Percentiles rank a stretch among this genome's conserved stretches.
Conservation (phyloP, 345 rosid species). For the Trapa incisa region DNA sequence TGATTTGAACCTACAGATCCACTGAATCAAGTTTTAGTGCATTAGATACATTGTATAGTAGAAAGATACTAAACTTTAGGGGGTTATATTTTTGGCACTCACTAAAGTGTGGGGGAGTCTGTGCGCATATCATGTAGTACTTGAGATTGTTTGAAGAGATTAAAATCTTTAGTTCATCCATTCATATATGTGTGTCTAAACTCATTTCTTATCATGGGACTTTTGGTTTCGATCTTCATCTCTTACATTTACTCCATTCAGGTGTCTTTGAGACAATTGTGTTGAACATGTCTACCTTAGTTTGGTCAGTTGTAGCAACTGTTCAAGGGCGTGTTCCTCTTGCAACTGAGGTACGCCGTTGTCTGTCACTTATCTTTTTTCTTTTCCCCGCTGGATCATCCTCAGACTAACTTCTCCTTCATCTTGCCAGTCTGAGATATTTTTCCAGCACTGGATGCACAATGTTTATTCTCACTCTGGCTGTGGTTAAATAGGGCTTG, state of each 20-base stretch:
- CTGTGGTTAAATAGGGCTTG: constrained; percentile 46
- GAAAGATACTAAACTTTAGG: not conserved
- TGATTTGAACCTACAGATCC: not conserved
- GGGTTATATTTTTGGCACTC: too few species aligned
- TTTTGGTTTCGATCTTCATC: not conserved
- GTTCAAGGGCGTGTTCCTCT: constrained; percentile 87
- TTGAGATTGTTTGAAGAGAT: not conserved
- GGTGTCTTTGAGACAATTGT: constrained; percentile 88
- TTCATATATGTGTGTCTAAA: not conserved
- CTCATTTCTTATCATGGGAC: not conserved
- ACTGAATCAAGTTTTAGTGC: not conserved
- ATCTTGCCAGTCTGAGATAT: too few species aligned
- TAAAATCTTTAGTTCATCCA: not conserved
- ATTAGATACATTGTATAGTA: not conserved
- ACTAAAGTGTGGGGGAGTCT: too few species aligned
- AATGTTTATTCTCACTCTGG: not conserved
- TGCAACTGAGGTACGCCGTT: constrained; percentile 66
- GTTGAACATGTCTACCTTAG: constrained; percentile 91
- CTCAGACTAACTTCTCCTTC: not conserved
- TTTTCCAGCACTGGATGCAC: not conserved
- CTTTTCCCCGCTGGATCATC: not conserved
- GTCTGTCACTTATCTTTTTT: not conserved
- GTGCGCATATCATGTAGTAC: not conserved
- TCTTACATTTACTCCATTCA: constrained; percentile 26
- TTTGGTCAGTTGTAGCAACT: constrained; percentile 80